Evolutionary conservation across 495 filamentous ascomycete species (phyloP), one percentile per base, ranked within the genome.

Genomic region (Penicillium fimorum): DNA sequence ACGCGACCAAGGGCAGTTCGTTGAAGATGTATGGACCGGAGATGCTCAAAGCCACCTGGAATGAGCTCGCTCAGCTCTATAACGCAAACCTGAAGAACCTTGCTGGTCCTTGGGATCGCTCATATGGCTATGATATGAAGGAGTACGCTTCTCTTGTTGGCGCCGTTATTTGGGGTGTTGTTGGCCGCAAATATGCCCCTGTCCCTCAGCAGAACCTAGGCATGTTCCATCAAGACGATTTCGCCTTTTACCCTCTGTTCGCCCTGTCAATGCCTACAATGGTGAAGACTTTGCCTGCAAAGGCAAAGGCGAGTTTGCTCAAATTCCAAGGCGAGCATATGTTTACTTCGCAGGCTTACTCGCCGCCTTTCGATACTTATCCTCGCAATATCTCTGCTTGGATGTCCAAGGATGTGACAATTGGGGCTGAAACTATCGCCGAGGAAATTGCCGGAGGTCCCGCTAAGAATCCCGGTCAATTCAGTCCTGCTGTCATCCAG

Each of bases 91-190:
- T 77, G 49, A 65, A 67, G 35, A 77, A 77, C 33, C 38, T 76
- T 24, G 74, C 73, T 27, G 74, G 74, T 4, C 74, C 74, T 0
- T 77, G 74, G 74, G 74, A 77, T 42, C 68, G 74, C 4, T 66
- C 67, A 1, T 77, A 77, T 53, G 74, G 74, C 0, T 76, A 70
- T 53, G 67, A 77, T 43, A 77, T 77, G 74, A 74, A 71, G 15
- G 52, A 63, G 12, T 77, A 77, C 57, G 62, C 70, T 0, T 68
- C 62, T 43, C 65, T 77, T 27, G 61, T 74, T 56, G 67, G 69
- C 1, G 53, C 66, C 15, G 66, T 70, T 33, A 61, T 77, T 17
- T 77, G 74, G 74, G 62, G 66, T 8, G 30, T 71, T 3, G 56
- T 70, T 43, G 73, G 71, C 0, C 70, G 70, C 25, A 68, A 67